Base-by-base conservation (phyloP, 768 basidiomycete species). In the Symmetrospora coprosmae region DNA sequence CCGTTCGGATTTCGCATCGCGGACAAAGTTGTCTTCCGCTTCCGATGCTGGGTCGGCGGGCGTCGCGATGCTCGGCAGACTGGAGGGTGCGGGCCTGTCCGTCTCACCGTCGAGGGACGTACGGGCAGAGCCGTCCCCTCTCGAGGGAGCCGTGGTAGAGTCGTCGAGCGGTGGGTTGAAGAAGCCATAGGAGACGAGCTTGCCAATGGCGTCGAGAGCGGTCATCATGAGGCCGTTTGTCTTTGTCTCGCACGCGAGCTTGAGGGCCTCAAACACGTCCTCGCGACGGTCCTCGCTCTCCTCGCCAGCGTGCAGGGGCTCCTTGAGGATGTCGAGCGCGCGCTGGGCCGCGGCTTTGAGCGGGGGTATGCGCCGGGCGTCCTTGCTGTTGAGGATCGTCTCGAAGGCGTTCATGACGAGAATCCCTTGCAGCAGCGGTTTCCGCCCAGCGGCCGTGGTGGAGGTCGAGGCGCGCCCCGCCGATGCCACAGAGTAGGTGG, bases 171-270 rank as follows among this genome's bases (percentile, higher is more conserved):
- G 71, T 34, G 76, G 74, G 31, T 81, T 80, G 69, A 97, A 96
- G 79, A 97, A 97, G 25, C 88, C 90, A 73, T 97, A 88, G 6
- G 90, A 91, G 64, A 97, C 87, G 66, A 99, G 81, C 73, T 99
- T 99, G 56, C 89, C 87, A 62, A 96, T 89, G 69, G 94, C 91
- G 73, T 99, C 94, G 71, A 99, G 76, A 67, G 91, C 92, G 17
- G 90, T 87, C 70, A 94, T 87, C 84, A 90, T 87, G 33, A 97
- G 79, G 66, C 88, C 88, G 71, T 96, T 90, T 64, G 79, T 86
- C 50, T 83, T 80, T 3, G 91, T 96, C 76, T 97, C 92, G 74
- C 94, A 97, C 8, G 94, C 94, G 51, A 97, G 77, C 48, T 87
- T 82, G 55, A 99, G 78, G n/a, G 94, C 91, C 68, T 94, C 88